A percentile compares a stretch with the other conserved stretches of the same genome.
Conservation (phyloP, 176 grass and related monocot species). For the Rhipidocladum racemiflorum region DNA sequence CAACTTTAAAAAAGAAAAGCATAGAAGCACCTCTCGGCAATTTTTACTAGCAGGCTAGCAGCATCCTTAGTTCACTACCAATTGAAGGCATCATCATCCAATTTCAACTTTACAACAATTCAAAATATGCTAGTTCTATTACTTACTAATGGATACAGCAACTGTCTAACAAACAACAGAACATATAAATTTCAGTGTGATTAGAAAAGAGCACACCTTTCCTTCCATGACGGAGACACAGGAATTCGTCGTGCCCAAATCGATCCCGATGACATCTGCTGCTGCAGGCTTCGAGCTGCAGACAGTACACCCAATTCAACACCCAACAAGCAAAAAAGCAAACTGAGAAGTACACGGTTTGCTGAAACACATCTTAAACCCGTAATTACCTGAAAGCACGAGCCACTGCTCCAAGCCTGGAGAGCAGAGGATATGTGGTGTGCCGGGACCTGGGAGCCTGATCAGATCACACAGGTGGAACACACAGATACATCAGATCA, state of each 20-base stretch:
- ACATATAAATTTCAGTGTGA: neutral
- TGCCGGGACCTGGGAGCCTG: slow-evolving; percentile 42
- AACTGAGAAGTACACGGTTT: neutral
- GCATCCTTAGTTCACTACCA: neutral
- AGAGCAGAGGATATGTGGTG: slow-evolving; percentile 39
- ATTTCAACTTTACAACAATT: neutral
- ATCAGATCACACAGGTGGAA: neutral
- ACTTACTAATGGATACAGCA: neutral
- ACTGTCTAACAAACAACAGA: neutral
- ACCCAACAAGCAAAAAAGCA: neutral
- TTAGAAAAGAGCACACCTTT: slow-evolving; percentile 48
- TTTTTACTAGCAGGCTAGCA: neutral
- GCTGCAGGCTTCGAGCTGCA: slow-evolving; percentile 68
- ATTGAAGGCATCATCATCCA: neutral
- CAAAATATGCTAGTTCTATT: neutral
- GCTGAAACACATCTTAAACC: neutral
- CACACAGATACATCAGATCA: slow-evolving; percentile 16
- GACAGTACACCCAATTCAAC: neutral
- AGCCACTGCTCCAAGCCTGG: slow-evolving; percentile 55
- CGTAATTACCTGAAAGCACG: slow-evolving; percentile 70
- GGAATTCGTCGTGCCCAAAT: slow-evolving; percentile 91
- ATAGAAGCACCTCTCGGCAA: too few species aligned
- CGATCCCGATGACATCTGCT: slow-evolving; percentile 84
- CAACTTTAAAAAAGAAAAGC: too few species aligned
- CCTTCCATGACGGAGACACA: slow-evolving; percentile 92